Evolutionary conservation across 495 filamentous ascomycete species (phyloP), one percentile per base, ranked within the genome.

Genomic region (Lasiosphaeriaceae sp.): DNA sequence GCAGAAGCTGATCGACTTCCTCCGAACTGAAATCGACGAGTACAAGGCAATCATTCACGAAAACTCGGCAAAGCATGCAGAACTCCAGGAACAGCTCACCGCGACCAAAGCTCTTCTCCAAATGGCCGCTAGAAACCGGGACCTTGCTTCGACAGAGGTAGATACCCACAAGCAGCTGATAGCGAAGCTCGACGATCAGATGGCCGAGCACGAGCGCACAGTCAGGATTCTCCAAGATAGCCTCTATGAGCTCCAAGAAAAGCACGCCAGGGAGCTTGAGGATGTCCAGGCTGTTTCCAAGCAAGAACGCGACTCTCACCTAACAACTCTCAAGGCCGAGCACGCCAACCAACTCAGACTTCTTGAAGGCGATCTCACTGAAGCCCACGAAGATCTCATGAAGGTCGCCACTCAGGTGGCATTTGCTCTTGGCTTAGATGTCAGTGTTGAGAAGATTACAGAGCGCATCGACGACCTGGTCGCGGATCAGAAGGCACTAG

Each of bases 21-120:
- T 99, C 43, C 87, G 88, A 58, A 77, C 74, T 54, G 84, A 92
- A 61, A 86, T 97, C 55, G 85, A 90, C 26, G 83, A 88, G 56
- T 89, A 95, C 70, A 92, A 88, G 73, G 68, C 79, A 16, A 83
- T 86, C 23, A 83, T 91, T 62, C 80, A 81, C 43, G 72, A 71
- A 56, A 87, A 88, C 61, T 69, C 83, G 31, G 70, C 77, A 34
- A 86, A 82, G 55, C 85, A 93, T 60, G 71, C 80, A 16, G 77
- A 82, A 57, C 74, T 91, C 16, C 88, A 93, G 67, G 71, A 82
- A 48, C 77, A 85, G 44, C 86, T 90, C 61, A 64, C 76, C 19
- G 74, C 77, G 24, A 78, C 85, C 46, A 81, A 80, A 59, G 71
- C 77, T 49, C 77, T 89, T 59, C 74, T 90, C 17, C 72, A 80